Evolutionary conservation across 1,284 basidiomycete species (phyloP).

Genomic region (Trametes polyzona): DNA sequence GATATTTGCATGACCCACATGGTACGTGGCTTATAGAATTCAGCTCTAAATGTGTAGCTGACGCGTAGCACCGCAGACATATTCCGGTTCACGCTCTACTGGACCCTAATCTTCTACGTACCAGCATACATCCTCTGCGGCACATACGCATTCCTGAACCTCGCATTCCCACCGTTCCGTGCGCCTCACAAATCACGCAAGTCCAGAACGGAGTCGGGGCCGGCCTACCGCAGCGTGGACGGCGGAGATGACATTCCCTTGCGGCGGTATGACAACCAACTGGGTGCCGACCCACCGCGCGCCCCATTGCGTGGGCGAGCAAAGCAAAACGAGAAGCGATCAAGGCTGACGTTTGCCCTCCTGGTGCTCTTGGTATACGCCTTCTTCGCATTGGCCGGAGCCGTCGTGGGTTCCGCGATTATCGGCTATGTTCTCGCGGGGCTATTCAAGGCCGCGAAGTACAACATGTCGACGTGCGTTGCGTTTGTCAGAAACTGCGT

Average conservation of each 20-base stretch:
- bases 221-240: slow-evolving; percentile 20
- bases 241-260: slow-evolving; percentile 22
- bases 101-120: slow-evolving; percentile 78
- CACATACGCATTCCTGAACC: slow-evolving; percentile 70
- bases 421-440: slow-evolving; percentile 74
- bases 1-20: slow-evolving; percentile 37
- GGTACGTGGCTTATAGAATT: slow-evolving; percentile 29
- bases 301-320: slow-evolving; percentile 24
- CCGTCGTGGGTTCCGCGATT: slow-evolving; percentile 71
- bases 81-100: slow-evolving; percentile 85
- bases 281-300: slow-evolving; percentile 10
- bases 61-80: slow-evolving; percentile 54
- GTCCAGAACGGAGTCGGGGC: slow-evolving; percentile 13
- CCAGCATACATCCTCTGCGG: slow-evolving; percentile 74
- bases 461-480: slow-evolving; percentile 81
- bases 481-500: neutral
- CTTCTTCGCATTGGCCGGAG: slow-evolving; percentile 58
- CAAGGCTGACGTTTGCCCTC: slow-evolving; percentile 64
- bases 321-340: slow-evolving; percentile 54
- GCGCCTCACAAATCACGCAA: slow-evolving; percentile 12
- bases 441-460: slow-evolving; percentile 68
- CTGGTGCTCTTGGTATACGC: slow-evolving; percentile 68
- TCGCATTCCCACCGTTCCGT: slow-evolving; percentile 54
- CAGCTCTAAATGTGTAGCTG: neutral
- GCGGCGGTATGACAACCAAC: slow-evolving; percentile 14